Base-by-base conservation (phyloP, 306 rosid species). In the Trifolium dubium region DNA sequence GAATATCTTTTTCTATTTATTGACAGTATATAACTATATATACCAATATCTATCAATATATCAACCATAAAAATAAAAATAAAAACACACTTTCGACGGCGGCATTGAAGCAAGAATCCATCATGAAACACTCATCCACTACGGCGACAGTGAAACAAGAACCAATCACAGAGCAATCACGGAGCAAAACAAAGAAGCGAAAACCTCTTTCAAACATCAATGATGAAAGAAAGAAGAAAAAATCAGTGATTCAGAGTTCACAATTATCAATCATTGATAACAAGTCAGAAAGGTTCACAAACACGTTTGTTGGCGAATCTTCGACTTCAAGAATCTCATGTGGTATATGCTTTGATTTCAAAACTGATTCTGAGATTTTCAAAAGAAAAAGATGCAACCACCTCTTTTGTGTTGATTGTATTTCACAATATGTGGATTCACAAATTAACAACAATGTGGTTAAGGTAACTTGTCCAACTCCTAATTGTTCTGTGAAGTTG, bases 401-500 rank as follows among this genome's bases (percentile, higher is more conserved):
- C 30, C 28, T 14, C 0, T 76, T 66, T 30, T 66, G 80, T 23
- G 10, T 11, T 30, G 4, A 15, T 1, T 76, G 74, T 63, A 66
- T 76, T 14, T 55, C 67, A 7, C 66, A 15, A 8, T 14, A 65
- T 1, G 37, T 55, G 17, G 58, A 31, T 2, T 5, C 49, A 55
- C 8, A 76, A 18, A 55, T 56, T 17, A 31, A 18, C 4, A 18
- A 67, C 9, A 67, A 56, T 6, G 3, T 12, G 44, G 37, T 55
- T 6, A 31, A 67, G n/a, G 67, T 67, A 37, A 55, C 2, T 6
- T 76, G 80, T 56, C 80, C 80, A 40, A 23, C 3, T 10, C 80
- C 73, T 0, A 28, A 41, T 3, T 75, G 79, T 41, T 4, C 1
- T 0, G 5, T 10, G 12, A 46, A 56, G 32, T 19, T 76, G 29